Evolutionary conservation across 2,329 filamentous ascomycete species (phyloP).

Genomic region (Fusarium devonianum): DNA sequence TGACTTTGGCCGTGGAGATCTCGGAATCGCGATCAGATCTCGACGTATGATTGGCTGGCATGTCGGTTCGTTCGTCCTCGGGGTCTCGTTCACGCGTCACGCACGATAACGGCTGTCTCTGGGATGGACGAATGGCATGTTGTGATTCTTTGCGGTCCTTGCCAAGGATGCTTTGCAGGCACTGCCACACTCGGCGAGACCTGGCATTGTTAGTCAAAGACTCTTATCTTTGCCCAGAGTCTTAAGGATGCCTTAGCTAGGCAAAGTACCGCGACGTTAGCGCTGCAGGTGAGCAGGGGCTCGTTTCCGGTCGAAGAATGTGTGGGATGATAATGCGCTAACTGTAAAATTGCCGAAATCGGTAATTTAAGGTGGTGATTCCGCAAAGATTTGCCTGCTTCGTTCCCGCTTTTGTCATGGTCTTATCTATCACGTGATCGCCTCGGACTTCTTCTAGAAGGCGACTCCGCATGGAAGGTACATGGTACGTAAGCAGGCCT

Average conservation of each 20-base stretch:
- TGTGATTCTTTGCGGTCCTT: constrained; percentile 9
- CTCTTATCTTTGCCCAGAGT: constrained; percentile 29
- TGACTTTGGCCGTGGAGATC: constrained; percentile 30
- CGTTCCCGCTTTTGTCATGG: constrained; percentile 7
- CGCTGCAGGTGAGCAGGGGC: constrained; percentile 15
- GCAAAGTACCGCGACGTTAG: constrained; percentile 29
- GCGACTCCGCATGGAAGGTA: constrained; percentile 28
- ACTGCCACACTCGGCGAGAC: constrained; percentile 36
- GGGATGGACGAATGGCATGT: constrained; percentile 21
- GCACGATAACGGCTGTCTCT: constrained; percentile 11
- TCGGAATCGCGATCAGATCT: constrained; percentile 36
- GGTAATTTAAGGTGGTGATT: neutral
- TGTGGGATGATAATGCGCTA: constrained; percentile 20
- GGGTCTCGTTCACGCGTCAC: constrained; percentile 19
- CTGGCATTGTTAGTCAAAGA: constrained; percentile 31
- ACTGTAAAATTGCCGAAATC: neutral
- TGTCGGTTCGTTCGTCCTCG: constrained; percentile 10
- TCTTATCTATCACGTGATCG: constrained; percentile 20
- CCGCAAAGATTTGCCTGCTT: neutral
- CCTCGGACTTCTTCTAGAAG: constrained; percentile 35
- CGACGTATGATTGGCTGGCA: constrained; percentile 22
- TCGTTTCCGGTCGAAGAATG: neutral
- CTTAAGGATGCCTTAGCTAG: constrained; percentile 33
- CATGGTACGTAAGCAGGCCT: constrained; percentile 37
- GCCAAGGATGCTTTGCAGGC: constrained; percentile 38